Conservation (phyloP, 2,329 filamentous ascomycete species). For the Helminthosporium solani region DNA sequence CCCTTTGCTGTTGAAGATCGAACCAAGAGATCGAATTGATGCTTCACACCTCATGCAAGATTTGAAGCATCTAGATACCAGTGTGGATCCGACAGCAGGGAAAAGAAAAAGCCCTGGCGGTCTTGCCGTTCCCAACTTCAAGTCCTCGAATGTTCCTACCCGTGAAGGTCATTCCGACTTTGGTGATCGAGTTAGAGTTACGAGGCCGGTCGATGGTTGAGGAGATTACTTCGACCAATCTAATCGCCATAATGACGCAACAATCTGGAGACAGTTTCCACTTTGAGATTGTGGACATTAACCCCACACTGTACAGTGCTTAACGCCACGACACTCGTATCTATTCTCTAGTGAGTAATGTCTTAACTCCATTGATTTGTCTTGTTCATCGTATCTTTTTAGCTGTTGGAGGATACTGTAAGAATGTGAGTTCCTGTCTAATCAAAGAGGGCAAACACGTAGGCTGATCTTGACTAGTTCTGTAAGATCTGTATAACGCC, state of each 20-base stretch:
- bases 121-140: background rate
- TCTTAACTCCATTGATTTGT: no score
- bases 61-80: slow-evolving; percentile 3
- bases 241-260: background rate
- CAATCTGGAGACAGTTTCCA: background rate
- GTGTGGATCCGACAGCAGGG: background rate
- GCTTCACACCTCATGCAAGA: slow-evolving; percentile 1
- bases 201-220: background rate
- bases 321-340: no score
- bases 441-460: background rate
- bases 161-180: background rate
- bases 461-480: background rate
- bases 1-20: slow-evolving; percentile 6
- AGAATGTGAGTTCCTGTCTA: background rate
- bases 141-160: background rate
- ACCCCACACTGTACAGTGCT: no score
- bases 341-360: no score
- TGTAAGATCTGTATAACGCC: background rate
- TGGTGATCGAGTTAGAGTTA: background rate
- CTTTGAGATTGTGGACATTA: no score
- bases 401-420: background rate
- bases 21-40: slow-evolving; percentile 1
- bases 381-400: background rate
- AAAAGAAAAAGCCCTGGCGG: background rate
- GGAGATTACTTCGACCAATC: background rate